Conservation (phyloP, 2,329 filamentous ascomycete genomes). For the Paecilomyces fulvus region DNA sequence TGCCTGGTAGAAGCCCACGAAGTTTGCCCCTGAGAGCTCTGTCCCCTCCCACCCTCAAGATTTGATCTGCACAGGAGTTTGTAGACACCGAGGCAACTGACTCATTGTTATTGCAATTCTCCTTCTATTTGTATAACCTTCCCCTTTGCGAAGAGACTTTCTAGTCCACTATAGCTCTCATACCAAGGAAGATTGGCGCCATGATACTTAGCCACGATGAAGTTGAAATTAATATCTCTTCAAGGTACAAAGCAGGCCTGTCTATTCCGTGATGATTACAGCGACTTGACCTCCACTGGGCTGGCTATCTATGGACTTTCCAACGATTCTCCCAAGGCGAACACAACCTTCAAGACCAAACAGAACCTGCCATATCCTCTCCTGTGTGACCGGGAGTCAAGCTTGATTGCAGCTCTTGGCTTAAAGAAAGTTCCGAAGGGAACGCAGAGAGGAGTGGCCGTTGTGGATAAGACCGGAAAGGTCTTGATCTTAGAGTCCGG, state of each 20-base stretch:
- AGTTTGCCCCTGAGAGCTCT: not conserved
- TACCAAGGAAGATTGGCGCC: not conserved
- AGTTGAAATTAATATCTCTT: slow-evolving; percentile 2
- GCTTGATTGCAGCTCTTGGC: slow-evolving; percentile 78
- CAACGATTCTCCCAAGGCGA: slow-evolving; percentile 78
- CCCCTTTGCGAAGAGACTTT: not conserved
- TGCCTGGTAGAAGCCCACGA: not conserved
- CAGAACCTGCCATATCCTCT: slow-evolving; percentile 83
- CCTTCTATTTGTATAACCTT: not conserved
- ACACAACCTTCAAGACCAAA: slow-evolving; percentile 86
- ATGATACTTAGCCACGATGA: not conserved
- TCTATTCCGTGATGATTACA: slow-evolving; percentile 81
- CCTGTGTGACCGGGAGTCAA: slow-evolving; percentile 68
- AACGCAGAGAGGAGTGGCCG: slow-evolving; percentile 80
- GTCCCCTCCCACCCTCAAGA: not conserved
- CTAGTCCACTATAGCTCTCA: not conserved
- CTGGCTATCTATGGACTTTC: slow-evolving; percentile 86
- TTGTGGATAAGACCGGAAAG: slow-evolving; percentile 73
- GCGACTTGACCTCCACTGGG: slow-evolving; percentile 65
- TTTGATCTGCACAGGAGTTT: not conserved
- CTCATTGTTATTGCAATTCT: not conserved
- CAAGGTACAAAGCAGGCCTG: slow-evolving; percentile 88
- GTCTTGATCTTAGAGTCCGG: slow-evolving; percentile 67
- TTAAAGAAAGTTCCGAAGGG: slow-evolving; percentile 76
- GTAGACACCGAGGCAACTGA: not conserved